Evolutionary conservation across 208 protist species (phyloP), one percentile per base, ranked within the genome.

Genomic region (Leptomonas seymouri): DNA sequence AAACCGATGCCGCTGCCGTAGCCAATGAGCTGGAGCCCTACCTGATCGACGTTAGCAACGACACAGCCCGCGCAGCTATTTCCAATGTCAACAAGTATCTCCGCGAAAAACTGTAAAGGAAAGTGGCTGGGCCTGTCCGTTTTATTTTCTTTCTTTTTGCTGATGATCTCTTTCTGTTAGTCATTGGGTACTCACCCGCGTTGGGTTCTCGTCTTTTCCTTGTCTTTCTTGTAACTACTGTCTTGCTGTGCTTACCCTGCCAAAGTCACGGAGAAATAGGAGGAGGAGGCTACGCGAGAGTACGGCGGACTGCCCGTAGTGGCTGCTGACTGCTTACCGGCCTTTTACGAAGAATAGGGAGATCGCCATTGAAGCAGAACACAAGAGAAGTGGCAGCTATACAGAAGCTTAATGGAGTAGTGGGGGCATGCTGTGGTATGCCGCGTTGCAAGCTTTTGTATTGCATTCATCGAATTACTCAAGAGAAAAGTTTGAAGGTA

Each of bases 71-170:
- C 16, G 90, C 89, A 36, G 82, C 88, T 21, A 72, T 96, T 45
- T 90, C 77, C 58, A 87, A 75, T 28, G 83, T 96, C 44, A 96
- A 94, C 82, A 87, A 91, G 59, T 94, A 93, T 67, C 78, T 96
- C 45, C 84, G 84, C 39, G 87, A 94, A 16, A 93, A 91, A 65
- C 20, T 48, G 44, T 48, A 48, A 48, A n/a, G 20, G 12, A 5
- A 71, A 71, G 51, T 16, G 39, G 36, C 34, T 3, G 25, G 51
- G 20, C 23, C 48, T 28, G 54, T 65, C 34, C 18, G 23, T 54
- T 44, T 28, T 44, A 4, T 3, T 56, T 50, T 63, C 18, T n/a
- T 12, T 53, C 12, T 63, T 16, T 48, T 61, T 57, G 16, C 30
- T 74, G n/a, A 55, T 56, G 18, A n/a, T 39, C 57, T 9, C 69